Evolutionary conservation across 2,329 filamentous ascomycete species (phyloP).

Genomic region (Pseudonectria buxi): DNA sequence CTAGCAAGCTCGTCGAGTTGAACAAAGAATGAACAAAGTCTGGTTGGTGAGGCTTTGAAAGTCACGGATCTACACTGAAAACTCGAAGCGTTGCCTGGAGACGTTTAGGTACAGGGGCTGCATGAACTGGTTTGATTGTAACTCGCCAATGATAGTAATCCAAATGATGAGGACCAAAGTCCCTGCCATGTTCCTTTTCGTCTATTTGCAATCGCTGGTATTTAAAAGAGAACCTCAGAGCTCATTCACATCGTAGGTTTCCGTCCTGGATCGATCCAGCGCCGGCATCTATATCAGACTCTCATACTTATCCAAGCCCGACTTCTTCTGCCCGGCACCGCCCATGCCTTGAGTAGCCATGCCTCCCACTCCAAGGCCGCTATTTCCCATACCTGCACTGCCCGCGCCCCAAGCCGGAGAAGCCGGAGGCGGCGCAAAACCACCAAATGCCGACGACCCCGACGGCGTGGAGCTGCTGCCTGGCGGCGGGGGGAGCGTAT

Average conservation of each 20-base stretch:
- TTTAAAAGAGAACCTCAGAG: neutral
- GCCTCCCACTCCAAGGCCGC: no score
- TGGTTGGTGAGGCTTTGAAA: no score
- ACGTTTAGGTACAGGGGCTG: no score
- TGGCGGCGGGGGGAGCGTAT: slow-evolving; percentile 53
- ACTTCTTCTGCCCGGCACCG: slow-evolving; percentile 31
- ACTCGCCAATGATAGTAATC: no score
- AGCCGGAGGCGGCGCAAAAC: slow-evolving; percentile 40
- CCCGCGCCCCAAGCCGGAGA: slow-evolving; percentile 19
- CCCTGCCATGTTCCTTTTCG: no score
- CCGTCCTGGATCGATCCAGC: slow-evolving; percentile 1
- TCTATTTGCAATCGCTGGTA: neutral
- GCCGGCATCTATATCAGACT: slow-evolving; percentile 47
- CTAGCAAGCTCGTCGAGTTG: no score
- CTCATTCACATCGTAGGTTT: neutral
- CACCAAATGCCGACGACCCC: slow-evolving; percentile 37
- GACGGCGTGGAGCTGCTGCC: slow-evolving; percentile 20
- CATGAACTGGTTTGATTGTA: no score
- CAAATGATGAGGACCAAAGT: no score
- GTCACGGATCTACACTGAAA: no score
- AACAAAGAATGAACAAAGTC: no score
- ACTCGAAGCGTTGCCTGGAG: no score
- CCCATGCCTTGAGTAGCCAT: slow-evolving; percentile 18
- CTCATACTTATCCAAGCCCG: slow-evolving; percentile 61
- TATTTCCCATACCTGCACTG: slow-evolving; percentile 14